Evolutionary conservation across 192 early-diverging fungal species (phyloP).

Genomic region (Borealophlyctis nickersoniae): DNA sequence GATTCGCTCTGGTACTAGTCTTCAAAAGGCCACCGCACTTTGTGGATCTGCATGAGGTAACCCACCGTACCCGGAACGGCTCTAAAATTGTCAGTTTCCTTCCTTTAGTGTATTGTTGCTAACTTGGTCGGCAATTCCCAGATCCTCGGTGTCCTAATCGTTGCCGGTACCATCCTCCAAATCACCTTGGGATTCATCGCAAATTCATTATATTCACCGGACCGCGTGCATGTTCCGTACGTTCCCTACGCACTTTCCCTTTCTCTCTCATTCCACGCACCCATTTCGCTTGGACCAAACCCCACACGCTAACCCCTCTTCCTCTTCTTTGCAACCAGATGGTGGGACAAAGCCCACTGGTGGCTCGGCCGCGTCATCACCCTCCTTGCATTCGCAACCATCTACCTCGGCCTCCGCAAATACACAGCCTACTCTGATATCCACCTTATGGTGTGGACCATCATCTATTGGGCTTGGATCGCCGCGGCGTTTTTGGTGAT

Average conservation of each 20-base stretch:
- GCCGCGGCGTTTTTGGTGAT: background rate
- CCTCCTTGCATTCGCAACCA: slow-evolving; percentile 37
- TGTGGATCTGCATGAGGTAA: too few relatives aligned
- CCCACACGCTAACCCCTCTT: too few relatives aligned
- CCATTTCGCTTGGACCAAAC: too few relatives aligned
- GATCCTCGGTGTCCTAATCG: slow-evolving; percentile 35
- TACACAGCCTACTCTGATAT: slow-evolving; percentile 14
- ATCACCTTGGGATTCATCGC: slow-evolving; percentile 34
- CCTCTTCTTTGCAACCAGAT: too few relatives aligned
- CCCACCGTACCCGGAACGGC: too few relatives aligned
- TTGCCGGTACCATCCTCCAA: slow-evolving; percentile 33
- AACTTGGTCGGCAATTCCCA: slow-evolving; percentile 1
- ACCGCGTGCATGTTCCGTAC: slow-evolving; percentile 28
- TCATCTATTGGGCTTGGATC: background rate
- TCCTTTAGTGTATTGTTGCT: too few relatives aligned
- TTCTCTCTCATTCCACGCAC: too few relatives aligned
- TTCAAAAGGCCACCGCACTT: background rate
- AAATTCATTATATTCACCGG: slow-evolving; percentile 23
- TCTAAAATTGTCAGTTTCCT: too few relatives aligned
- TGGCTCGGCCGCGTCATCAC: slow-evolving; percentile 40
- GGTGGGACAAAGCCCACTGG: slow-evolving; percentile 48
- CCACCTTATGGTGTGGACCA: background rate
- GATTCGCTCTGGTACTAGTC: background rate
- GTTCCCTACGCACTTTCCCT: too few relatives aligned
- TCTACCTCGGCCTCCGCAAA: slow-evolving; percentile 32